phyloP scores from a whole-genome alignment of 345 rosid species.

The Brassica carinata region DNA sequence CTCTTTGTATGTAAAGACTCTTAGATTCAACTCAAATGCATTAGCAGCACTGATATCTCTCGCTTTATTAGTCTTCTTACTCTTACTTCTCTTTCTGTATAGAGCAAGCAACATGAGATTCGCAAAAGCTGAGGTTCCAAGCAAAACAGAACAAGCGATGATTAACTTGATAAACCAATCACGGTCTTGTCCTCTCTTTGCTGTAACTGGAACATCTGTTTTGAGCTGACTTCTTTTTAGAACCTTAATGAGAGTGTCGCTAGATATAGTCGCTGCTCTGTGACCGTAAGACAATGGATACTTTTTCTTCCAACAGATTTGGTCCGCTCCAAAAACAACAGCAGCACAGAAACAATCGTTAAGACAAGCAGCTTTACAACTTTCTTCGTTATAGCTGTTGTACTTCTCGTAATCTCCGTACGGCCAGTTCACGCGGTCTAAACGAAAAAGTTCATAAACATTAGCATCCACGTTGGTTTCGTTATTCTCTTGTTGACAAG shows the following conservation, averaged over 20 bases:
- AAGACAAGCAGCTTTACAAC: slow-evolving; percentile 53
- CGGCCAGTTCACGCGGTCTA: slow-evolving; percentile 32
- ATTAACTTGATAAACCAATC: not conserved
- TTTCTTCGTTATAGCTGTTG: slow-evolving; percentile 34
- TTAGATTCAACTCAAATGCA: slow-evolving; percentile 40
- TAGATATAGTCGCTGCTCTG: slow-evolving; percentile 7
- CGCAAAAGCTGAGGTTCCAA: slow-evolving; percentile 26
- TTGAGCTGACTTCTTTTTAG: not conserved
- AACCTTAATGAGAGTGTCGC: slow-evolving; percentile 51
- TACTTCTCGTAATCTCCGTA: slow-evolving; percentile 43
- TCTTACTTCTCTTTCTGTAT: not conserved
- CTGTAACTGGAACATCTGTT: not conserved
- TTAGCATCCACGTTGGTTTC: slow-evolving; percentile 23
- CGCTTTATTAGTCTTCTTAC: not conserved
- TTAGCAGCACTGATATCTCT: not conserved
- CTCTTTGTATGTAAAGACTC: slow-evolving; percentile 44
- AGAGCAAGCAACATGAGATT: not conserved
- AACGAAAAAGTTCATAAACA: no score
- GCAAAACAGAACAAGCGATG: not conserved
- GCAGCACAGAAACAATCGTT: slow-evolving; percentile 56
- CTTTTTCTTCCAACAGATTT: slow-evolving; percentile 57
- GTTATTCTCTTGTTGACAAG: slow-evolving; percentile 32
- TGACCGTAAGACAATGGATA: slow-evolving; percentile 51
- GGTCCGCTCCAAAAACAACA: slow-evolving; percentile 34
- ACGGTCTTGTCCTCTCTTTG: not conserved